Base-by-base conservation (phyloP, 108 stramenopile species). In the Epithemia pelagica region DNA sequence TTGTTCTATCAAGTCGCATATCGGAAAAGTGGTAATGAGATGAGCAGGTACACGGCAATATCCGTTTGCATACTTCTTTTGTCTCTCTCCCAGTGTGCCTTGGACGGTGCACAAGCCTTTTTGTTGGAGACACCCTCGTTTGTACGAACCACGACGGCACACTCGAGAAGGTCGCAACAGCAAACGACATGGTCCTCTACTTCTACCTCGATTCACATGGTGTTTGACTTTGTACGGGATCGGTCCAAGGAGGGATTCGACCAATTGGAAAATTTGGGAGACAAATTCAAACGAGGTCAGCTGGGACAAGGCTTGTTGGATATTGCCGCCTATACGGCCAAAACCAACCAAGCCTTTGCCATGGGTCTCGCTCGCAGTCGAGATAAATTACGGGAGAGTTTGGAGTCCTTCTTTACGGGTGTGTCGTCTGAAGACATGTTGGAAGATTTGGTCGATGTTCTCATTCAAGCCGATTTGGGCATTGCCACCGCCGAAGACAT, bases 141-240 rank as follows among this genome's bases (percentile, higher is more conserved):
- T n/a, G n/a, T n/a, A n/a, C n/a, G n/a, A n/a, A n/a, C n/a, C n/a
- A n/a, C n/a, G n/a, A n/a, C n/a, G n/a, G n/a, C n/a, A n/a, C n/a
- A n/a, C n/a, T n/a, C n/a, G n/a, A n/a, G n/a, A n/a, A n/a, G n/a
- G n/a, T n/a, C n/a, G n/a, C n/a, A n/a, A n/a, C n/a, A n/a, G n/a
- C n/a, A n/a, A n/a, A n/a, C 37, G 15, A 10, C 37, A 46, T 46
- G 10, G 37, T 46, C 37, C 10, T 46, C 37, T 46, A 18, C 56
- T 7, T 26, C 56, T 7, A 19, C 56, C 5, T 23, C 22, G 18
- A 18, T 58, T 5, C 26, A 23, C 21, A 58, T 86, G 80, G 85
- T 91, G 28, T 87, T 91, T 66, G 90, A 91, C 71, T 91, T 91
- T 71, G 86, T 91, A 80, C 85, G 85, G 69, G 74, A 88, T 66